phyloP scores from a whole-genome alignment of 306 rosid genomes.

The Prunus kanzakura region DNA sequence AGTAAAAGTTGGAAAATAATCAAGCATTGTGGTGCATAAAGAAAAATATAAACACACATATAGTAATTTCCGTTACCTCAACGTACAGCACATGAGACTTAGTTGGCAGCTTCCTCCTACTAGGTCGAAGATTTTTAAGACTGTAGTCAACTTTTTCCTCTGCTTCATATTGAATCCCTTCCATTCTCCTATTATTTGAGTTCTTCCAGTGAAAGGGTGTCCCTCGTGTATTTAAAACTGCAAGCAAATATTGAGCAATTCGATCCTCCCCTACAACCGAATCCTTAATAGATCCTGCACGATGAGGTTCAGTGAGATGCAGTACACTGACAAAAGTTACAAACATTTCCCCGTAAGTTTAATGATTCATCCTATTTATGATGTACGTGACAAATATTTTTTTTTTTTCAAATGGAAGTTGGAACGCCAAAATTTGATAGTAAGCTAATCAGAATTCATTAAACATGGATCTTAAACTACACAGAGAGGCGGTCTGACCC shows the following conservation, averaged over 20 bases:
- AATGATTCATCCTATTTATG: background rate
- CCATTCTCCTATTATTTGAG: constrained; percentile 55
- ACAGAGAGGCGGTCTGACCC: background rate
- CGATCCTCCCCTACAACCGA: constrained; percentile 90
- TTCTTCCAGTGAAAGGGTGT: constrained; percentile 85
- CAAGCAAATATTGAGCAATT: constrained; percentile 79
- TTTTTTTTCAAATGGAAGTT: background rate
- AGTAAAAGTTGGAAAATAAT: background rate
- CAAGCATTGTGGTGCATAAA: background rate
- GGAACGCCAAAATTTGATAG: background rate
- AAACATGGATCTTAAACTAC: background rate
- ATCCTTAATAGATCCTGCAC: constrained; percentile 89
- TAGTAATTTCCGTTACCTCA: constrained; percentile 45
- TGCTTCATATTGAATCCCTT: constrained; percentile 47
- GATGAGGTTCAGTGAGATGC: background rate
- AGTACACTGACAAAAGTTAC: background rate
- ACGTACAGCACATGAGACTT: constrained; percentile 54
- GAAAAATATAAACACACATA: background rate
- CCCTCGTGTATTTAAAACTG: constrained; percentile 69
- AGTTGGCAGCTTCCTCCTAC: constrained; percentile 45
- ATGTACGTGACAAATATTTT: background rate
- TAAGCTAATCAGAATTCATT: background rate
- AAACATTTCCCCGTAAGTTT: background rate
- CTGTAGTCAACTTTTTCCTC: constrained; percentile 40
- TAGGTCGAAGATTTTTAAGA: constrained; percentile 62